Base-by-base conservation (phyloP, 371 early-diverging fungal species). In the Rhizopus microsporus region DNA sequence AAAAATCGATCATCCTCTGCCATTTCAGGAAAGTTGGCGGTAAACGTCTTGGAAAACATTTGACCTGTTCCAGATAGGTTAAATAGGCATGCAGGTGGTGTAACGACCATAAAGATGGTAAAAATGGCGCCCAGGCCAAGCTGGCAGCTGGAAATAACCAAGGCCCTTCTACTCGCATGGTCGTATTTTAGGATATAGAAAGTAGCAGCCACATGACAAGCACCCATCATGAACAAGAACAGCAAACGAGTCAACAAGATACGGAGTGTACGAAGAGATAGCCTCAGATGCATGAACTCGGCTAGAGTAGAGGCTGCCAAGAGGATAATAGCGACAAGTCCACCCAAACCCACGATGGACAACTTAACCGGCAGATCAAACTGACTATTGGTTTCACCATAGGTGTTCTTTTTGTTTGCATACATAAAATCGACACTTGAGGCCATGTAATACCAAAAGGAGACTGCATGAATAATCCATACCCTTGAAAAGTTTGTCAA, bases 361-460 rank as follows among this genome's bases (percentile, higher is more conserved):
- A 75, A 71, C 32, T 78, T 82, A 30, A 82, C 82, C 0, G 85
- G 84, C 7, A 68, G 61, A 23, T 75, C 75, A 3, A 44, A 17
- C 0, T 55, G 43, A 7, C 42, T 46, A 5, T 48, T 29, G 7
- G 13, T 38, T 13, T 15, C 29, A 13, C 58, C 54, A 8, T 33
- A 29, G 3, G 9, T 38, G 15, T 54, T 57, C 15, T 53, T 55
- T 16, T 47, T 54, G 43, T 53, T 59, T 5, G 60, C 15, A 59
- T 90, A 89, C 31, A 91, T 40, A 64, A 90, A 91, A 39, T 86
- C 81, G 12, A 85, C 79, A 51, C 86, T 87, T 58, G 85, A 86
- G 51, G 89, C 81, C 66, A 88, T 89, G 66, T 89, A 91, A 71
- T 92, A 92, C 81, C 88, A 93, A 68, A 91, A 94, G 6, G 87